Base-by-base conservation (phyloP, 73 alveolate genomes). In the Paramecium sonneborni region DNA sequence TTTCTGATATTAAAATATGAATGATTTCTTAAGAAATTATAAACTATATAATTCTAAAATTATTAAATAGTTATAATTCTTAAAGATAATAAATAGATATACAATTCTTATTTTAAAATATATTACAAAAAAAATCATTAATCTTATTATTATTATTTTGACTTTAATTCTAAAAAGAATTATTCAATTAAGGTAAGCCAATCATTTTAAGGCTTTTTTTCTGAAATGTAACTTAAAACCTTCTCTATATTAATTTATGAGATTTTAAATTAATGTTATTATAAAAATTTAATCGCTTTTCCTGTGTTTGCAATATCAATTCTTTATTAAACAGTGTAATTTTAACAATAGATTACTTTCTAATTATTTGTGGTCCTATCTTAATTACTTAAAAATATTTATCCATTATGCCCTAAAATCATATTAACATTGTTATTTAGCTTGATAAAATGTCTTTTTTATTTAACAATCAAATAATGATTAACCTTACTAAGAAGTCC, bases 391-490 rank as follows among this genome's bases (percentile, higher is more conserved):
- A 79, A 21, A 26, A 43, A 79, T 3, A 79, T 43, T 21, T 11
- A 46, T 79, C 94, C 94, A 79, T 90, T 90, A 52, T 88, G 76
- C 4, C 94, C 94, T 24, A 90, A 44, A 6, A 90, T 90, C 21
- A 90, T 23, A 76, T 90, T 68, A 24, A 76, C 93, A 30, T 76
- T 88, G 21, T 68, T 85, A 30, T 55, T 18, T 15, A 90, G n/a
- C 26, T 37, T 38, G 26, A 44, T 20, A 52, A 90, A 90, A 76
- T 90, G 94, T 9, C 79, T 86, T 62, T 88, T 90, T 88, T 76
- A 76, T 76, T 93, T 20, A 1, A 62, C 93, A 24, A 90, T 88
- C 11, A 90, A 48, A 35, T 28, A 76, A 24, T 86, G 94, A 35
- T 35, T 41, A 21, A 93, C 96, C 10, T 55, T 67, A 10, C 37